These are phyloP conservation scores for Fusarium pseudocircinatum DNA, from an alignment of 2,329 filamentous ascomycete genomes.

Conservation along the genomic window DNA sequence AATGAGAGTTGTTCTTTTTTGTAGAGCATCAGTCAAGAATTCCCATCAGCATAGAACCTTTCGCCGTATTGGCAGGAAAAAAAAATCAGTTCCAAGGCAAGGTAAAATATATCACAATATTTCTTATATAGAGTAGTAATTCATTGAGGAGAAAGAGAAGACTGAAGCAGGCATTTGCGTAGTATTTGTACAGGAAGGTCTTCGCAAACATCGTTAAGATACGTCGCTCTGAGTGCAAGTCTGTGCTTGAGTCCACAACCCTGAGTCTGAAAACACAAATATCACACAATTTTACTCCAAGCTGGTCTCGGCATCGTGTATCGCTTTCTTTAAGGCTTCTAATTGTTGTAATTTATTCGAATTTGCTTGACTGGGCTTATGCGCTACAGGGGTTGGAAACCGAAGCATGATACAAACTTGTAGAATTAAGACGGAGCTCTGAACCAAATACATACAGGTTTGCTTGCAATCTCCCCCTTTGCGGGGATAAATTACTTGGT, in stretches of 20 bases:
- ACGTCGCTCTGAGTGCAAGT: neutral
- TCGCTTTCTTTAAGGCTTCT: neutral
- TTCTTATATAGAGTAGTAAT: neutral
- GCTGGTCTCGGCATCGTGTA: neutral
- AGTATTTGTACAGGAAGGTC: neutral
- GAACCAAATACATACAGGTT: neutral
- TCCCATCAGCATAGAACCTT: neutral
- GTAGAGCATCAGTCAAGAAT: neutral
- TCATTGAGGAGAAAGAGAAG: rapidly evolving
- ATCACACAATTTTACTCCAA: neutral
- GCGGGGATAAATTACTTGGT: too few relatives aligned
- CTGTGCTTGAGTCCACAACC: neutral
- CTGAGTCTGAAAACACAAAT: neutral
- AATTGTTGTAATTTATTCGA: neutral
- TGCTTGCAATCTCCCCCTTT: neutral
- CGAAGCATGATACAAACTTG: neutral
- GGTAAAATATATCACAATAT: neutral
- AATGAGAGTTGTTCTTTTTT: neutral
- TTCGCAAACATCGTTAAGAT: neutral
- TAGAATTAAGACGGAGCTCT: neutral
- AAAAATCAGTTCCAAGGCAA: neutral
- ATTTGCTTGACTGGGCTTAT: neutral
- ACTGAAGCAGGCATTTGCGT: too few relatives aligned
- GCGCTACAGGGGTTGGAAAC: neutral
- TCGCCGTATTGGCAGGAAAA: neutral